phyloP scores from a whole-genome alignment of 768 basidiomycete genomes.

The Tephrocybe sp. region DNA sequence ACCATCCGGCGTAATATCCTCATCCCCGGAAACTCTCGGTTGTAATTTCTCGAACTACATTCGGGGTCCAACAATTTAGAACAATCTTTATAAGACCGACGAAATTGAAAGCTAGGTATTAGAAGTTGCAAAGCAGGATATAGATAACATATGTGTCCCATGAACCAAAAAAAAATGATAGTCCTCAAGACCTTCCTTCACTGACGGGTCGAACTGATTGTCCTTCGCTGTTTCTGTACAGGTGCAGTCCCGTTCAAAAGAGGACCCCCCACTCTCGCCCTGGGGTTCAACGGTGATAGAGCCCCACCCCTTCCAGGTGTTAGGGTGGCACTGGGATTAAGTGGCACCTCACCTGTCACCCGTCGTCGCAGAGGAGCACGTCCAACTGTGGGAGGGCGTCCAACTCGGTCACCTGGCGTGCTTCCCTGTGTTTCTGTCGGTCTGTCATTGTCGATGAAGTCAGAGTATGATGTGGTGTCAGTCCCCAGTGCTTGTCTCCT shows the following conservation, averaged over 20 bases:
- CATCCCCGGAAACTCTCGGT: constrained; percentile 23
- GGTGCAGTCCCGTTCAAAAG: constrained; percentile 26
- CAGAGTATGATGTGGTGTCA: constrained; percentile 54
- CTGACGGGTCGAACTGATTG: constrained; percentile 39
- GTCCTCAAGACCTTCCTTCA: constrained; percentile 6
- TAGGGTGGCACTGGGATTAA: constrained; percentile 26
- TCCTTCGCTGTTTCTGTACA: constrained; percentile 32
- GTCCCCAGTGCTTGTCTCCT: constrained; percentile 74
- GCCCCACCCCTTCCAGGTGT: constrained; percentile 42
- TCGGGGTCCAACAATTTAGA: neutral
- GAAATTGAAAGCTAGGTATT: constrained; percentile 4
- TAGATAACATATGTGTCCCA: constrained; percentile 12
- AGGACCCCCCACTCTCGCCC: constrained; percentile 52
- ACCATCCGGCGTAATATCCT: constrained; percentile 61
- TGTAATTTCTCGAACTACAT: constrained; percentile 11
- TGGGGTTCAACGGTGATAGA: constrained; percentile 75
- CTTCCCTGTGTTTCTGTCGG: constrained; percentile 26
- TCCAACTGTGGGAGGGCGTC: constrained; percentile 23
- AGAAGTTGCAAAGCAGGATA: constrained; percentile 6
- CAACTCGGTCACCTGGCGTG: constrained; percentile 24
- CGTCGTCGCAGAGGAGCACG: constrained; percentile 59
- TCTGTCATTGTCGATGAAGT: constrained; percentile 47
- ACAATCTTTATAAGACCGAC: neutral
- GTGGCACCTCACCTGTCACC: constrained; percentile 53
- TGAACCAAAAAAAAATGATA: neutral